Percentiles rank a stretch among this genome's conserved stretches.
These are phyloP conservation scores for Fusarium sp. DNA, from an alignment of 2,329 filamentous ascomycete genomes.

Conservation along the genomic window DNA sequence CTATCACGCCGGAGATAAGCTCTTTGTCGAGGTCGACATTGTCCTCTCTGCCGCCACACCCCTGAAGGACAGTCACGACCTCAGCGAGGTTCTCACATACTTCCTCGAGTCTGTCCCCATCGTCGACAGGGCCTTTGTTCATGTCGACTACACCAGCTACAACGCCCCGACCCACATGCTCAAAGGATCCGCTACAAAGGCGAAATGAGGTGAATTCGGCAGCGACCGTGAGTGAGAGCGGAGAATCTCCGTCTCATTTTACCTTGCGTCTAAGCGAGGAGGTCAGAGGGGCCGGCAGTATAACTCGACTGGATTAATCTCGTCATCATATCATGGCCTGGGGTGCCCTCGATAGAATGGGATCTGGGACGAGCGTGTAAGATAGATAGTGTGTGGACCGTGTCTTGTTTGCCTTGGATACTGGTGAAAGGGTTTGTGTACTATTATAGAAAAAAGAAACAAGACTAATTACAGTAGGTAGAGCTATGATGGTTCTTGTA, in stretches of 20 bases:
- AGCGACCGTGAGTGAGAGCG: not conserved
- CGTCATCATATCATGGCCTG: not conserved
- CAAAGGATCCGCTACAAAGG: conserved; percentile 42
- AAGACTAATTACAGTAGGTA: conserved; percentile 17
- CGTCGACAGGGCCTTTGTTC: conserved; percentile 78
- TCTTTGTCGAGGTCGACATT: conserved; percentile 85
- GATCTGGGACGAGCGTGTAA: not conserved
- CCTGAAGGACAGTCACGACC: conserved; percentile 82
- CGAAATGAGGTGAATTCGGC: conserved; percentile 25
- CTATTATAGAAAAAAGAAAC: conserved; percentile 20
- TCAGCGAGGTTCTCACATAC: conserved; percentile 82
- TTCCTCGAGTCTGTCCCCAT: conserved; percentile 86
- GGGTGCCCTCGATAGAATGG: not conserved
- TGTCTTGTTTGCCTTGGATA: not conserved
- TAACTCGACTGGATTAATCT: not conserved
- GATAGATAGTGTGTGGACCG: not conserved
- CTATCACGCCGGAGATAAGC: conserved; percentile 86
- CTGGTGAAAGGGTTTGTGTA: not conserved
- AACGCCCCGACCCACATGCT: conserved; percentile 70
- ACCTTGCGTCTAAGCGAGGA: not conserved
- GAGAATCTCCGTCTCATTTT: not conserved
- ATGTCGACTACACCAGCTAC: conserved; percentile 72
- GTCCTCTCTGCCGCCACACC: conserved; percentile 81
- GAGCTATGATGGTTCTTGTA: not conserved
- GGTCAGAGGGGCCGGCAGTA: not conserved